Percentiles rank a stretch among this genome's conserved stretches.
Evolutionary conservation across 345 rosid genomes (phyloP).

Genomic region (Physaria fendleri): DNA sequence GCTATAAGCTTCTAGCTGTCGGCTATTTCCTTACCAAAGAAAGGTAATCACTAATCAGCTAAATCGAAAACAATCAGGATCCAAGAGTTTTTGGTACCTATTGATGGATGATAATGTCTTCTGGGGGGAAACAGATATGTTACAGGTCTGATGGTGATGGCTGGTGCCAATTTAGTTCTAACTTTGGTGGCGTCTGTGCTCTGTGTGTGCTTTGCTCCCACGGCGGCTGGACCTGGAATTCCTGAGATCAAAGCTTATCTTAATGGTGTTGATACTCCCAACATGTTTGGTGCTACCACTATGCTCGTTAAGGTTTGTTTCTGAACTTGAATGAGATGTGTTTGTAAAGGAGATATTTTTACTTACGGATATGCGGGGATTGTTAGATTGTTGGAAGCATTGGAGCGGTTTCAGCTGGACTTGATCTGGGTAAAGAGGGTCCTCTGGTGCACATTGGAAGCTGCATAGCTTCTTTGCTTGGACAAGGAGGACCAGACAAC

Average conservation of each 20-base stretch:
- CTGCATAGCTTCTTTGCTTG: conserved; percentile 87
- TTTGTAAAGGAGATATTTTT: not conserved
- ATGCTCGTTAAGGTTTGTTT: conserved; percentile 73
- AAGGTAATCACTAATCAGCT: conserved; percentile 45
- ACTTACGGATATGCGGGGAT: conserved; percentile 4
- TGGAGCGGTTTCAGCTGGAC: conserved; percentile 84
- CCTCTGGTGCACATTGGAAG: conserved; percentile 85
- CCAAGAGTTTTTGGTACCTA: not conserved
- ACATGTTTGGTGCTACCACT: conserved; percentile 76
- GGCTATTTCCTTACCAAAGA: conserved; percentile 45
- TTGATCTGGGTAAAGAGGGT: conserved; percentile 89
- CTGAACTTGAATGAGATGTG: not conserved
- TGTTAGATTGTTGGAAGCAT: conserved; percentile 80
- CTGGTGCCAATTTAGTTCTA: conserved; percentile 55
- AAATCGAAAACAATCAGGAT: not conserved
- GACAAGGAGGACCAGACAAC: conserved; percentile 79
- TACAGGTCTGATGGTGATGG: conserved; percentile 45
- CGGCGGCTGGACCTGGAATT: conserved; percentile 95
- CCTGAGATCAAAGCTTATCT: conserved; percentile 98
- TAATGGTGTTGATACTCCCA: conserved; percentile 88
- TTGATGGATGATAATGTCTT: conserved; percentile 13
- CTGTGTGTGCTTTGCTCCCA: conserved; percentile 88
- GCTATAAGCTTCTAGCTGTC: conserved; percentile 80
- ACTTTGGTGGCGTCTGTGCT: conserved; percentile 62
- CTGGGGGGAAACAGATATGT: conserved; percentile 46